phyloP scores from a whole-genome alignment of 129 eudicot genomes.

The Mikania micrantha region DNA sequence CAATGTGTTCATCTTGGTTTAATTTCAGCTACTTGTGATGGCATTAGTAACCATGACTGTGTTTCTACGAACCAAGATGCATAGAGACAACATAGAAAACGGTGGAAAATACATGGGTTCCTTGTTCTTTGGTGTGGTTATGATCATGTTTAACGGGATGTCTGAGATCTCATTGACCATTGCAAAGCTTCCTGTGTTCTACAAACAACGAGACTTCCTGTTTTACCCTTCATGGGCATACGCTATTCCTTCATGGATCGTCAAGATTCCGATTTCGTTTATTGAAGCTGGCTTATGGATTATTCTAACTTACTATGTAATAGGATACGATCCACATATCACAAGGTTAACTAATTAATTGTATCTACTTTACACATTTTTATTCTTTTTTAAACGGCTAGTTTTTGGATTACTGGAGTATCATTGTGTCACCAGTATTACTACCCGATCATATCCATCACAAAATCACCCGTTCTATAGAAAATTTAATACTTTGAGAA shows the following conservation, averaged over 20 bases:
- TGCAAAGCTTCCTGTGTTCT: conserved; percentile 68
- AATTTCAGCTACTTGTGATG: conserved; percentile 43
- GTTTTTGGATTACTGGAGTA: no score
- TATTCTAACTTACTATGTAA: conserved; percentile 48
- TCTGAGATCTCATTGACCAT: conserved; percentile 64
- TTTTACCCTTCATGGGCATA: conserved; percentile 78
- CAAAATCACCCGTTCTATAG: no score
- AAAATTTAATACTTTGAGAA: no score
- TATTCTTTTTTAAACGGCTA: no score
- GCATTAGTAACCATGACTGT: conserved; percentile 46
- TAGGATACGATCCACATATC: conserved; percentile 62
- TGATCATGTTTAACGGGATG: conserved; percentile 54
- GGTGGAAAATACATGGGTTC: conserved; percentile 44
- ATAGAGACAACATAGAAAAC: conserved; percentile 15
- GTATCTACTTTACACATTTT: conserved; percentile 14
- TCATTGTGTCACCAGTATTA: no score
- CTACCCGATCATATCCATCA: no score
- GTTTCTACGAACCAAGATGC: conserved; percentile 56
- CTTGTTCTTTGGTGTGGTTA: conserved; percentile 28
- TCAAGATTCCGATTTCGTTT: conserved; percentile 54
- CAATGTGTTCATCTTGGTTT: background rate
- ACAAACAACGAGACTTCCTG: conserved; percentile 69
- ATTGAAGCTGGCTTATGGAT: conserved; percentile 53
- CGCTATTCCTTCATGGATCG: conserved; percentile 61
- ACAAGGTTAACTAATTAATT: conserved; percentile 35